Conservation (phyloP, 2,329 filamentous ascomycete species). For the Beauveria sp. region DNA sequence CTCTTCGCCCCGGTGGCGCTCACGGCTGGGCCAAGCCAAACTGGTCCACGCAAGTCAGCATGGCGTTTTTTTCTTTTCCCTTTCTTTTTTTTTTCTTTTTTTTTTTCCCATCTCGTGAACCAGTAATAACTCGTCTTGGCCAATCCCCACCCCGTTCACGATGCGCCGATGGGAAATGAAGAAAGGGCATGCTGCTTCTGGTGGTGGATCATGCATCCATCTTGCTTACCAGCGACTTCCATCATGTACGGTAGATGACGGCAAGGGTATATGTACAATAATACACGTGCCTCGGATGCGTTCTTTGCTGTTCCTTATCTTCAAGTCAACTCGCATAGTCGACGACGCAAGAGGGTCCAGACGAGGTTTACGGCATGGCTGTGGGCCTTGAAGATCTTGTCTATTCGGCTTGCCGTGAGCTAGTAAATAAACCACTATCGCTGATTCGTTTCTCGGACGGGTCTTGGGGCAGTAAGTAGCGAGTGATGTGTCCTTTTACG, state of each 20-base stretch:
- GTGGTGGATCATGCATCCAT: background rate
- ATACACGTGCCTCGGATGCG: background rate
- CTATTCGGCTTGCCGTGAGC: background rate
- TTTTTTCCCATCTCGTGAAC: background rate
- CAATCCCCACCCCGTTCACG: background rate
- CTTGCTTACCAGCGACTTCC: background rate
- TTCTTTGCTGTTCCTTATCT: background rate
- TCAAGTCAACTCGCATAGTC: background rate
- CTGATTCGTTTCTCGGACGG: conserved; percentile 3
- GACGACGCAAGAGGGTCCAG: background rate
- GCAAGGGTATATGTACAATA: background rate
- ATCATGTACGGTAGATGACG: background rate
- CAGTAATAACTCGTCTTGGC: background rate
- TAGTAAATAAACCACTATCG: background rate
- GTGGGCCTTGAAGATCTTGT: conserved; percentile 11
- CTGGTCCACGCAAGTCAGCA: conserved; percentile 3
- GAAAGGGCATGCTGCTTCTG: background rate
- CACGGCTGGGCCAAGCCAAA: background rate
- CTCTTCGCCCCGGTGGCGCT: conserved; percentile 6
- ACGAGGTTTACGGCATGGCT: background rate
- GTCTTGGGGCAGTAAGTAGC: background rate
- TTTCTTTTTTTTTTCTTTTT: too few relatives aligned
- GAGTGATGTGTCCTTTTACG: background rate
- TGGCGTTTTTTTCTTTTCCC: background rate
- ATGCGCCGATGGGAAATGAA: conserved; percentile 6